Evolutionary conservation across 2,329 filamentous ascomycete genomes (phyloP), one percentile per base, ranked within the genome.

Genomic region (Microsporum ferrugineum): DNA sequence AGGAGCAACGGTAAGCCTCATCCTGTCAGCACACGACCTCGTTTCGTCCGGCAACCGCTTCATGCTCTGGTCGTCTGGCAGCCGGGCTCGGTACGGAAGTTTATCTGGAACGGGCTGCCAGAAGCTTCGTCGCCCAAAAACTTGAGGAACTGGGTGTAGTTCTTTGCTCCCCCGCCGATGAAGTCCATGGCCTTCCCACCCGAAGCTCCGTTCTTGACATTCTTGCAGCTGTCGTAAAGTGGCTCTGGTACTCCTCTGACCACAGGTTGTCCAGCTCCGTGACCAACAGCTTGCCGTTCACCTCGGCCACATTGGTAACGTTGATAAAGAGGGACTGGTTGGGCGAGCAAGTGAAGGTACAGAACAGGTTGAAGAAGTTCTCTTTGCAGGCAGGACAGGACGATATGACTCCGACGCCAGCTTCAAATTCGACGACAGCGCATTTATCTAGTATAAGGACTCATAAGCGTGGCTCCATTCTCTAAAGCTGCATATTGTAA

Each of bases 311-410:
- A 59, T 85, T 76, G 8, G 94, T 97, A 49, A 99, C 85, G 69
- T 99, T 99, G 72, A 99, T 80, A 71, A 99, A 99, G 0, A 95
- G 79, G 0, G 91, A 96, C 73, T 99, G 94, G 70, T 99, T 88
- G 4, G 95, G 92, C 3, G 94, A 99, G 78, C 95, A 99, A 1
- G 91, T 97, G 71, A 99, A 97, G 3, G 91, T 95, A 77, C 94
- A 99, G 75, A 99, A 99, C 51, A 95, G 80, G 77, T 99, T 95
- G 80, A 89, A 97, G 79, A 99, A 99, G 79, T 99, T 99, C 69
- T 91, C 88, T 75, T 94, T 95, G 82, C 94, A 99, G 36, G 95
- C 94, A 1, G 94, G 94, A 72, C 94, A 99, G 7, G 91, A 90
- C 31, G 91, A 86, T 71, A 99, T 91, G 70, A 99, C 88, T 62